Base-by-base conservation (phyloP, 768 basidiomycete species). In the Pleurotus djamor region DNA sequence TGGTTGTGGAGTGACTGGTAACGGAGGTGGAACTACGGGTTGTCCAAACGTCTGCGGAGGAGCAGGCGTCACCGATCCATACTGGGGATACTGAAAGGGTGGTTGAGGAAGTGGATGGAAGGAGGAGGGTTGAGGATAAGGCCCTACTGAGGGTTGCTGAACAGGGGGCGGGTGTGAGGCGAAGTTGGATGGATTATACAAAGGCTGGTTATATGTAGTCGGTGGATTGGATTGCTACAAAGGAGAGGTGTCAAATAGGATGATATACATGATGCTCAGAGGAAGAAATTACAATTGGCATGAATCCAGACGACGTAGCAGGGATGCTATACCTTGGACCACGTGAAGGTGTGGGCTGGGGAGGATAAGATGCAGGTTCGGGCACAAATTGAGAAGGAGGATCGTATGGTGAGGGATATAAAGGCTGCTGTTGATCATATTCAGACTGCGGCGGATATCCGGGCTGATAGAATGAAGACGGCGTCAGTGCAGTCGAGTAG, bases 321-420 rank as follows among this genome's bases (percentile, higher is more conserved):
- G 89, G 88, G 60, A 89, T 74, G 64, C 86, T 91, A 63, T 88
- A 85, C 55, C 90, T 79, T 10, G 88, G 83, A 36, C 83, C 83
- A 63, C 79, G 78, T 33, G 69, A 65, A 1, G 79, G 67, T 49
- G 77, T 69, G 4, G 74, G 76, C 57, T 75, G 72, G 45, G 66
- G 68, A 17, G 72, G 57, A 51, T 48, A 63, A 32, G 75, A 49
- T 17, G 72, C 65, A 13, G 74, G 64, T 4, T 74, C 66, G 41
- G 67, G 65, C 57, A 79, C 77, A 54, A 73, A 73, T 43, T 69
- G 64, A 32, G 74, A 60, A 4, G 56, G 60, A 14, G 57, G n/a
- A 13, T 68, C 66, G 54, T 67, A 66, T 32, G 63, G 62, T 47
- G 66, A 59, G 59, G 83, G 80, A 57, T 81, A 80, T 28, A 28